phyloP scores from a whole-genome alignment of 495 filamentous ascomycete genomes.

The Parathielavia hyrcaniae region DNA sequence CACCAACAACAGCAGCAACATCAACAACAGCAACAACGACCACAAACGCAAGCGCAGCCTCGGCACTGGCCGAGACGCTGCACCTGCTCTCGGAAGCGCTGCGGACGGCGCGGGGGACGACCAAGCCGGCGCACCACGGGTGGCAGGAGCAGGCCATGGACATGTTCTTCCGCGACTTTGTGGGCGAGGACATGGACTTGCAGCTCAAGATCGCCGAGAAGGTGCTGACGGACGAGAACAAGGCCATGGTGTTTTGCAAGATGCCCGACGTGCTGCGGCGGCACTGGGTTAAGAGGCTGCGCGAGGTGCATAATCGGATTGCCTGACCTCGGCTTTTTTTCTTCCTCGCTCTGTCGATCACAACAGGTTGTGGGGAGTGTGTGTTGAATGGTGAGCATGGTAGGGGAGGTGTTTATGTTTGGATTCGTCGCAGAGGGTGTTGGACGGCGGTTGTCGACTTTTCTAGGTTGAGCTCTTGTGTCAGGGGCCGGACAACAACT shows the following conservation, averaged over 20 bases:
- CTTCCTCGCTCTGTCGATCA: no score
- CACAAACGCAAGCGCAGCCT: not conserved
- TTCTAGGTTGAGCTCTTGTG: no score
- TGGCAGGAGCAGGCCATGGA: conserved; percentile 48
- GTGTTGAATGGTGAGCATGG: no score
- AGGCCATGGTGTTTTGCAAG: conserved; percentile 50
- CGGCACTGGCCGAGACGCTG: conserved; percentile 20
- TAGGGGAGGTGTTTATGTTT: no score
- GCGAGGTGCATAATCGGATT: conserved; percentile 44
- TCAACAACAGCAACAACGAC: conserved; percentile 1
- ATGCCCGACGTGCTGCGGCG: conserved; percentile 40
- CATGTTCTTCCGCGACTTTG: conserved; percentile 46
- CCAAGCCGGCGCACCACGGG: conserved; percentile 14
- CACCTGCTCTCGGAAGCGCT: conserved; percentile 34
- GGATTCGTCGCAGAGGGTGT: no score
- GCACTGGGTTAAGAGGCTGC: conserved; percentile 44
- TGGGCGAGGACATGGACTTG: conserved; percentile 43
- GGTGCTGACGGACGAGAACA: conserved; percentile 46
- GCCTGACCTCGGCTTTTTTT: conserved; percentile 14
- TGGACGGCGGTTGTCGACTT: no score
- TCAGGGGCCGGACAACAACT: no score
- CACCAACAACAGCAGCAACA: not conserved
- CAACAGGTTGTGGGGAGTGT: no score
- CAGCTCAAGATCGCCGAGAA: conserved; percentile 50
- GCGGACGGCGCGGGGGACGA: conserved; percentile 15